Percentiles rank a stretch among this genome's conserved stretches.
Conservation (phyloP, 78 protist genomes). For the Tieghemostelium lacteum region DNA sequence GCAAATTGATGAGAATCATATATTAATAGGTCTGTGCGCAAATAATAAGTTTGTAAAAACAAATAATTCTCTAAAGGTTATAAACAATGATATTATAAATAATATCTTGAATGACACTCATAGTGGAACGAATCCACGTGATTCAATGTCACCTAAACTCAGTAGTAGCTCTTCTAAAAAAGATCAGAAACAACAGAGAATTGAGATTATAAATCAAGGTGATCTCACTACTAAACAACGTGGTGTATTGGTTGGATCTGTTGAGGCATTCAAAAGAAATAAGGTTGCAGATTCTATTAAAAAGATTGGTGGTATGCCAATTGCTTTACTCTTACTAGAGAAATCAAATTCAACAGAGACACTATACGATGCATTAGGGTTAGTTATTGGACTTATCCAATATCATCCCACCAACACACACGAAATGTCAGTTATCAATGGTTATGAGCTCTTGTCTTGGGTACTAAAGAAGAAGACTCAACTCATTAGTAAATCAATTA, state of each 20-base stretch:
- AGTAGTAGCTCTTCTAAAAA: background rate
- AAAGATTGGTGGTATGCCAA: conserved; percentile 81
- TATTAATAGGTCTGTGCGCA: conserved; percentile 52
- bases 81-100: conserved; percentile 12
- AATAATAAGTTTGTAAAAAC: conserved; percentile 19
- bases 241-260: conserved; percentile 28
- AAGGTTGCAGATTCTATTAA: conserved; percentile 60
- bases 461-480: conserved; percentile 26
- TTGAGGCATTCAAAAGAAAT: conserved; percentile 66
- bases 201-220: conserved; percentile 60
- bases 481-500: background rate
- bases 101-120: background rate
- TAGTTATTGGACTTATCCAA: conserved; percentile 55
- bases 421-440: conserved; percentile 64
- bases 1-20: conserved; percentile 62
- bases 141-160: background rate
- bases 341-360: conserved; percentile 27
- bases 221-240: conserved; percentile 46
- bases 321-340: conserved; percentile 47
- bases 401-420: conserved; percentile 74
- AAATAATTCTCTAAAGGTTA: conserved; percentile 12
- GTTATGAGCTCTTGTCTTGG: conserved; percentile 58
- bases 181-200: background rate
- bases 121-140: background rate
- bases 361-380: conserved; percentile 29